Evolutionary conservation across 2,329 filamentous ascomycete genomes (phyloP), one percentile per base, ranked within the genome.

Genomic region (Neophaeococcomyces aloes): DNA sequence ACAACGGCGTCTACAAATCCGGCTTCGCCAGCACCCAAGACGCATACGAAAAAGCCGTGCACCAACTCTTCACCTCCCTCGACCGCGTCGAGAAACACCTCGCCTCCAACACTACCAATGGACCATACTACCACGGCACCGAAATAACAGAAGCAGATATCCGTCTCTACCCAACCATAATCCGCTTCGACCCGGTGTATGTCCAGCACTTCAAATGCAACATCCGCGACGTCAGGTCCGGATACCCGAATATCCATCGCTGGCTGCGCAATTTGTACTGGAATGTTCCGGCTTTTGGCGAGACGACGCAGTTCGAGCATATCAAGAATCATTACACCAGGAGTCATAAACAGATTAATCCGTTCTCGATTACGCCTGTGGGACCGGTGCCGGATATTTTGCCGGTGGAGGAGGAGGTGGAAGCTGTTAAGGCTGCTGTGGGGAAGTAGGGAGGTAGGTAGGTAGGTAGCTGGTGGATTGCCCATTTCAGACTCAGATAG

Each of bases 271-370:
- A 81, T 57, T 66, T 94, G 55, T 95, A 94, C 68, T 94, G 87
- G 87, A 81, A 81, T 53, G 62, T 78, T 18, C 70, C 78, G 0
- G 86, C 86, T 2, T 95, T 94, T 67, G 69, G 70, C 50, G 76
- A 83, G 40, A 91, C 87, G 48, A 94, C 88, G 17, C 76, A 95
- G 63, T 94, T 94, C 61, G 77, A 93, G 62, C 91, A 98, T 66
- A 96, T 96, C 69, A 95, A 94, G 76, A 82, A 74, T 34, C 78
- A 81, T 56, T 81, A 81, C 59, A 81, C 77, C 2, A 78, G 76
- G 67, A 78, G 73, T 51, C 78, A 81, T 61, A 66, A 61, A 52
- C 77, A 80, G 63, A 81, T 81, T 54, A 81, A 81, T 58, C 75
- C 59, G 36, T 72, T 71, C 60, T 65, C 71, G 30, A 94, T 98